Percentiles rank a stretch among this genome's conserved stretches.
These are phyloP conservation scores for Pistacia vera DNA, from an alignment of 345 rosid species.

Conservation along the genomic window DNA sequence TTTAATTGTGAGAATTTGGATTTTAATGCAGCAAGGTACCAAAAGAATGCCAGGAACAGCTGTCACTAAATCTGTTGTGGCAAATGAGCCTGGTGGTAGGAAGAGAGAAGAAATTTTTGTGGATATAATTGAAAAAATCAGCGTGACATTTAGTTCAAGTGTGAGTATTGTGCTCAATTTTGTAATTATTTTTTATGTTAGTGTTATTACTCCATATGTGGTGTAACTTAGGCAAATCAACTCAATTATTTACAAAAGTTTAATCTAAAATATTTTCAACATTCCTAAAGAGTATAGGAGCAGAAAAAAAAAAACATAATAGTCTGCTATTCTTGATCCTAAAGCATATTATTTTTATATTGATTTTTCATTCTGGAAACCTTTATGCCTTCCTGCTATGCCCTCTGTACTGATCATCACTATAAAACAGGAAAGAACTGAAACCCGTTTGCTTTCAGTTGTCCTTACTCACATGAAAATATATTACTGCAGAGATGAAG, in stretches of 20 bases:
- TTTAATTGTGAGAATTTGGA: slow-evolving; percentile 27
- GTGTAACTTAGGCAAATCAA: background rate
- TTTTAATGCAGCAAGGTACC: slow-evolving; percentile 77
- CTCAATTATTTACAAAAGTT: background rate
- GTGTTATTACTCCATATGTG: background rate
- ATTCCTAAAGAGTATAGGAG: background rate
- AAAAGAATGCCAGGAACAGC: slow-evolving; percentile 99
- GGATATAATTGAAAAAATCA: slow-evolving; percentile 97
- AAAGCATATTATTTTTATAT: background rate
- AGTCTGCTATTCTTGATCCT: background rate
- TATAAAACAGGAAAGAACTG: background rate
- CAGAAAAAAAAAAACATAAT: background rate
- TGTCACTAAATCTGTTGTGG: slow-evolving; percentile 94
- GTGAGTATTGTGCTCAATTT: slow-evolving; percentile 47
- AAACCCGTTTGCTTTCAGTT: background rate
- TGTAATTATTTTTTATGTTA: background rate
- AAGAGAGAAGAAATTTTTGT: slow-evolving; percentile 98
- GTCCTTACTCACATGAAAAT: background rate
- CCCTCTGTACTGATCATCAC: background rate
- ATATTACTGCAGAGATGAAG: background rate
- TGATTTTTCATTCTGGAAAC: background rate
- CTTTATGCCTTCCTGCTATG: background rate
- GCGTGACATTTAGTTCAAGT: slow-evolving; percentile 98
- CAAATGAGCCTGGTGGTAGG: slow-evolving; percentile 96
- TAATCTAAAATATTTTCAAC: background rate